Percentiles rank a stretch among this genome's conserved stretches.
Conservation (phyloP, 2,329 filamentous ascomycete genomes). For the Shiraia sp. region DNA sequence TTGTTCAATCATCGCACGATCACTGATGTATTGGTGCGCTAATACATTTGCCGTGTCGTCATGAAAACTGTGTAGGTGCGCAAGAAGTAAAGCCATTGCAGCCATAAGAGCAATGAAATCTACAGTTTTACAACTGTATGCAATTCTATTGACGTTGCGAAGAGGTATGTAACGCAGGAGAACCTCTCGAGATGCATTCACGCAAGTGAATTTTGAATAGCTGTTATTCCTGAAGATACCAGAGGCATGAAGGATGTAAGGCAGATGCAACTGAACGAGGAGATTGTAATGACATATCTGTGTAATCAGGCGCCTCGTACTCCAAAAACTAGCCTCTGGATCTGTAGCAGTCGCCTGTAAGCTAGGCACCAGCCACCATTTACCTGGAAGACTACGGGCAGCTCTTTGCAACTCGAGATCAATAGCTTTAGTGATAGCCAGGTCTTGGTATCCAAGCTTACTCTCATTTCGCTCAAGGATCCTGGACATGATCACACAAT, state of each 20-base stretch:
- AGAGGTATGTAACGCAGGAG: constrained; percentile 16
- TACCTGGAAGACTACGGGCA: constrained; percentile 5
- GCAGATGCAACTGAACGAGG: constrained; percentile 6
- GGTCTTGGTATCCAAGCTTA: too few species aligned
- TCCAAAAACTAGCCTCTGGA: constrained; percentile 2
- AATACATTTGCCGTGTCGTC: constrained; percentile 5
- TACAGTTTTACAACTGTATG: constrained; percentile 15
- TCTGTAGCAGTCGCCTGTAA: constrained; percentile 1
- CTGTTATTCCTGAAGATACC: too few species aligned
- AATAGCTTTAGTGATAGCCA: constrained; percentile 8
- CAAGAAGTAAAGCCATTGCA: constrained; percentile 18
- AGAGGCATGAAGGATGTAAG: too few species aligned
- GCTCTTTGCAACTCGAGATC: constrained; percentile 11
- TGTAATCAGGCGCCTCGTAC: constrained; percentile 2
- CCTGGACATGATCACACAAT: too few species aligned
- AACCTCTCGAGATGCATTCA: constrained; percentile 18
- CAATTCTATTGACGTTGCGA: constrained; percentile 11
- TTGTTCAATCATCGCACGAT: constrained; percentile 22
- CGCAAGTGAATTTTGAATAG: constrained; percentile 13
- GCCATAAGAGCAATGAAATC: constrained; percentile 28
- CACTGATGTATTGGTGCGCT: constrained; percentile 16
- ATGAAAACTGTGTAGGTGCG: constrained; percentile 17
- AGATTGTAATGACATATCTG: constrained; percentile 11
- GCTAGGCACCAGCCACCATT: constrained; percentile 15
- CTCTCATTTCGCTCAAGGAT: too few species aligned